Evolutionary conservation across 2,329 filamentous ascomycete species (phyloP).

Genomic region (Aspergillus fischeri): DNA sequence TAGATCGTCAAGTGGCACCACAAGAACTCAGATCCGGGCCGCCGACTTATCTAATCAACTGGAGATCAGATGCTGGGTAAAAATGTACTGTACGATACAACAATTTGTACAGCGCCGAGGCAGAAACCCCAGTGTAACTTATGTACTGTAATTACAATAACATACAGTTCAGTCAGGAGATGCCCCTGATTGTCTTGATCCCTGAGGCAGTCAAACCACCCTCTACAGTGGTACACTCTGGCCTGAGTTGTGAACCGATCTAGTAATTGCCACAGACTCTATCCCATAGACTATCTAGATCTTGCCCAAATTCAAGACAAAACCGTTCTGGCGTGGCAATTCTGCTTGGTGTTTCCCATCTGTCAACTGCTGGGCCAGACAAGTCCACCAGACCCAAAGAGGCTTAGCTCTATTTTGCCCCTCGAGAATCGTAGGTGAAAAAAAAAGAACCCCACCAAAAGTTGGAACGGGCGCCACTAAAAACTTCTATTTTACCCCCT

Average conservation of each 20-base stretch:
- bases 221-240: background rate
- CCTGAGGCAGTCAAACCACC: background rate
- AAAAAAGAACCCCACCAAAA: conserved; percentile 16
- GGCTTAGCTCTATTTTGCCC: conserved; percentile 14
- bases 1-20: background rate
- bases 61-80: background rate
- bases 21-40: background rate
- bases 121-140: background rate
- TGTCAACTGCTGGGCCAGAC: conserved; percentile 6
- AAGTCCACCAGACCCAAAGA: conserved; percentile 7
- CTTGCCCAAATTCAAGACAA: background rate
- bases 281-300: background rate
- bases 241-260: too few species aligned
- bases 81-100: background rate
- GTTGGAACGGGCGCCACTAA: conserved; percentile 16
- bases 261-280: background rate
- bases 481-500: conserved; percentile 28
- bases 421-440: conserved; percentile 6
- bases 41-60: background rate
- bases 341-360: background rate
- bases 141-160: background rate
- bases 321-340: background rate
- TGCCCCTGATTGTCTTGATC: background rate
- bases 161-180: background rate
- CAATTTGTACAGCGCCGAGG: background rate